Conservation (phyloP, 139 green algal genomes). For the Dunaliella sp. region DNA sequence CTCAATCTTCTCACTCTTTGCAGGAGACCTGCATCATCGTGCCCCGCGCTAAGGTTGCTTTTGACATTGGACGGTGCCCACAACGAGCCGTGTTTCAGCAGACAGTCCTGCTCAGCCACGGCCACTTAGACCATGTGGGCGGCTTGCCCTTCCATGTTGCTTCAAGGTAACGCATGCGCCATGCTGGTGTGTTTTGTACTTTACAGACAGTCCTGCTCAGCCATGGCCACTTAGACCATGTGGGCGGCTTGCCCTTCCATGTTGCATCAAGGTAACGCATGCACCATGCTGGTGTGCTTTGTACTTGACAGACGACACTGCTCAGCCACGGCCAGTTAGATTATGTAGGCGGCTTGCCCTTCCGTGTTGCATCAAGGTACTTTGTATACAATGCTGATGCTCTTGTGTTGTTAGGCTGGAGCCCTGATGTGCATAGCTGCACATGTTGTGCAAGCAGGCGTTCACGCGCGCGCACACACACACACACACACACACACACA, state of each 20-base stretch:
- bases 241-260: slow-evolving; percentile 18
- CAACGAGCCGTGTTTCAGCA: slow-evolving; percentile 43
- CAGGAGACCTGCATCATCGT: slow-evolving; percentile 35
- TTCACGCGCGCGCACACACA: not conserved
- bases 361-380: not conserved
- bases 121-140: not conserved
- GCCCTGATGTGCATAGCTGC: not conserved
- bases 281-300: not conserved
- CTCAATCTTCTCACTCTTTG: not conserved
- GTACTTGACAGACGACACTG: slow-evolving; percentile 8
- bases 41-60: slow-evolving; percentile 16
- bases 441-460: not conserved
- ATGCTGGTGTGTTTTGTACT: not conserved
- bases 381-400: not conserved
- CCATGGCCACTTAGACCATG: slow-evolving; percentile 13
- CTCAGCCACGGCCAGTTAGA: slow-evolving; percentile 10
- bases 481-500: not conserved
- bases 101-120: slow-evolving; percentile 19
- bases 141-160: not conserved
- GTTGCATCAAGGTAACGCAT: not conserved
- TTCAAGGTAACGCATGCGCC: not conserved
- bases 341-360: not conserved
- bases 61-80: slow-evolving; percentile 53
- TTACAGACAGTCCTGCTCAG: slow-evolving; percentile 11
- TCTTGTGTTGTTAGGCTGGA: not conserved